Conservation (phyloP, 2,329 filamentous ascomycete species). For the Rhytidhysteron rufulum region DNA sequence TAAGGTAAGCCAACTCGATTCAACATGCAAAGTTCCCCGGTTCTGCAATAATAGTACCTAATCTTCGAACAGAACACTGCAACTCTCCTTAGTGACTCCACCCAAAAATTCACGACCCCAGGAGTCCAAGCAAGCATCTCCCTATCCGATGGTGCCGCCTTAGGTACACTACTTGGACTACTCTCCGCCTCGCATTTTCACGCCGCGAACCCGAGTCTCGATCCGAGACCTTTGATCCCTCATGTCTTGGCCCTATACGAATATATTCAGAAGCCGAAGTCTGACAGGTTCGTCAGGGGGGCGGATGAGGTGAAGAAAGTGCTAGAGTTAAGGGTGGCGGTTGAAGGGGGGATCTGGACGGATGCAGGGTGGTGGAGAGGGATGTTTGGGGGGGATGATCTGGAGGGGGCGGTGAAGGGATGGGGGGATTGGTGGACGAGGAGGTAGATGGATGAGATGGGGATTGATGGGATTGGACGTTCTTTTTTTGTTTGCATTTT, state of each 20-base stretch:
- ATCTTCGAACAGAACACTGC: conserved; percentile 6
- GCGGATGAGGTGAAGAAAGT: conserved; percentile 4
- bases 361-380: conserved; percentile 9
- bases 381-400: conserved; percentile 6
- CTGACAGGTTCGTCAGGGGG: conserved; percentile 3
- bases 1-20: conserved; percentile 9
- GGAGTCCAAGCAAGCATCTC: conserved; percentile 50
- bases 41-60: neutral
- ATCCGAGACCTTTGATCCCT: conserved; percentile 1
- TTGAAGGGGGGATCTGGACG: conserved; percentile 8
- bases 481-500: neutral
- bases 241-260: conserved; percentile 10
- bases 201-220: neutral
- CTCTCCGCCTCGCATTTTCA: conserved; percentile 1
- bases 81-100: conserved; percentile 13
- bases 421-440: conserved; percentile 4
- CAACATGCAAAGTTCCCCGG: too few species aligned
- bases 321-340: neutral
- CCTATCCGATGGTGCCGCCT: conserved; percentile 58
- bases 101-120: conserved; percentile 12
- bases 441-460: neutral
- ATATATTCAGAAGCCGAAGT: conserved; percentile 5
- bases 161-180: conserved; percentile 6
- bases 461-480: neutral
- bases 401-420: conserved; percentile 7